These are phyloP conservation scores for Malus hybrid DNA, from an alignment of 331 rosid species.

Conservation along the genomic window DNA sequence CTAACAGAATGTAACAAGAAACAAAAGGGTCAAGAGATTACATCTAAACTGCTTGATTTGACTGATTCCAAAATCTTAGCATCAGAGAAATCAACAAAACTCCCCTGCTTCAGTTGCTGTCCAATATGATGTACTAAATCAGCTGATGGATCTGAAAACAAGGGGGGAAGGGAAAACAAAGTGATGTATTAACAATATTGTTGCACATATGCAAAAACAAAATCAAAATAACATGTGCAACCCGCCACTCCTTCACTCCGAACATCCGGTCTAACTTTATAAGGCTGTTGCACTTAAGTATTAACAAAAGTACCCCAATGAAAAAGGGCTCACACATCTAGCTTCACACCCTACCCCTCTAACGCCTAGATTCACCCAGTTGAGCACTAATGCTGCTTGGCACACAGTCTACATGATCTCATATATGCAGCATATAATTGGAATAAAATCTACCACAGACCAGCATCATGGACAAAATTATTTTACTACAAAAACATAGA, in stretches of 20 bases:
- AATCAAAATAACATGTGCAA: not conserved
- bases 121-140: conserved; percentile 22
- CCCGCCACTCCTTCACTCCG: not conserved
- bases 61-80: conserved; percentile 53
- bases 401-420: not conserved
- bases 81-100: conserved; percentile 43
- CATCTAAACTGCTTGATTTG: conserved; percentile 64
- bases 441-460: not conserved
- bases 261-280: not conserved
- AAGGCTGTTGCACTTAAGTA: not conserved
- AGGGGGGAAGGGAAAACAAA: conserved; percentile 6
- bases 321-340: not conserved
- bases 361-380: not conserved
- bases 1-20: conserved; percentile 3
- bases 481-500: not conserved
- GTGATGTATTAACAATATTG: conserved; percentile 16
- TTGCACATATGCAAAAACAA: not conserved
- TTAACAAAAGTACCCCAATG: not conserved
- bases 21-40: conserved; percentile 27
- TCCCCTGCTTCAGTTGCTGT: conserved; percentile 40
- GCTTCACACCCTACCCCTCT: not conserved
- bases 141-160: conserved; percentile 42
- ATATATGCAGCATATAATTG: not conserved
- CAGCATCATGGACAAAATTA: not conserved
- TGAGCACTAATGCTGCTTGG: not conserved